These are phyloP conservation scores for Petrea volubilis DNA, from an alignment of 257 asterid species.

Conservation along the genomic window DNA sequence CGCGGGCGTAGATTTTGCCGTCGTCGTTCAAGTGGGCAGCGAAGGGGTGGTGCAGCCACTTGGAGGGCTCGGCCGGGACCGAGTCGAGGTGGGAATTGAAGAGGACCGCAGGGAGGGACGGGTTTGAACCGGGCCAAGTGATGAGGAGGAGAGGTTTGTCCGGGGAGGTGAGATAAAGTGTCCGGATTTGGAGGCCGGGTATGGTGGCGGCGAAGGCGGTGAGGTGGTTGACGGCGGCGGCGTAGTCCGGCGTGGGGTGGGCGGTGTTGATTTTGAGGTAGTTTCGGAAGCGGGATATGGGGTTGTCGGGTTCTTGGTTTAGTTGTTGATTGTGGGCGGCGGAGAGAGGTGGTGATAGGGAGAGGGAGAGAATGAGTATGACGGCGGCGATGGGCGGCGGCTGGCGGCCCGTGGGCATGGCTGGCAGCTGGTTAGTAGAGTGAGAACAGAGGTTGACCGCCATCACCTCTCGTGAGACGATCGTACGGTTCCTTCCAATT, in stretches of 20 bases:
- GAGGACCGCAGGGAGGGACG: conserved; percentile 71
- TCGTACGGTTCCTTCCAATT: too few relatives aligned
- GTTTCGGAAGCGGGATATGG: conserved; percentile 62
- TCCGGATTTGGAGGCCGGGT: conserved; percentile 47
- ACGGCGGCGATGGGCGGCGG: conserved; percentile 31
- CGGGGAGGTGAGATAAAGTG: conserved; percentile 46
- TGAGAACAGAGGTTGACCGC: too few relatives aligned
- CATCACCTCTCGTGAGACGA: too few relatives aligned
- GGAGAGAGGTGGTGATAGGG: background rate
- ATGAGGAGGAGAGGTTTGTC: conserved; percentile 73
- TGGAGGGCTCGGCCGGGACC: conserved; percentile 84
- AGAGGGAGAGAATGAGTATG: conserved; percentile 25
- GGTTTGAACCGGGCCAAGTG: conserved; percentile 75
- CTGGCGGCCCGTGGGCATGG: conserved; percentile 23
- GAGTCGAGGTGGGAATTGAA: conserved; percentile 92
- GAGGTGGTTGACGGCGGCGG: conserved; percentile 66
- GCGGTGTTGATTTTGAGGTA: conserved; percentile 87
- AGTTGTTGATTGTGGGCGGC: background rate
- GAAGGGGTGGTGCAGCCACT: conserved; percentile 84
- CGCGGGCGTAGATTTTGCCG: conserved; percentile 83
- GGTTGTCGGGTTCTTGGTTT: conserved; percentile 22
- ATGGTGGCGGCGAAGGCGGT: conserved; percentile 60
- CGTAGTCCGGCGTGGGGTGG: conserved; percentile 79
- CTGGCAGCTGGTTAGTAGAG: background rate
- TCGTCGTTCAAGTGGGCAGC: conserved; percentile 65